phyloP scores from a whole-genome alignment of 202 grass and related monocot genomes.

The Panicum hallii region DNA sequence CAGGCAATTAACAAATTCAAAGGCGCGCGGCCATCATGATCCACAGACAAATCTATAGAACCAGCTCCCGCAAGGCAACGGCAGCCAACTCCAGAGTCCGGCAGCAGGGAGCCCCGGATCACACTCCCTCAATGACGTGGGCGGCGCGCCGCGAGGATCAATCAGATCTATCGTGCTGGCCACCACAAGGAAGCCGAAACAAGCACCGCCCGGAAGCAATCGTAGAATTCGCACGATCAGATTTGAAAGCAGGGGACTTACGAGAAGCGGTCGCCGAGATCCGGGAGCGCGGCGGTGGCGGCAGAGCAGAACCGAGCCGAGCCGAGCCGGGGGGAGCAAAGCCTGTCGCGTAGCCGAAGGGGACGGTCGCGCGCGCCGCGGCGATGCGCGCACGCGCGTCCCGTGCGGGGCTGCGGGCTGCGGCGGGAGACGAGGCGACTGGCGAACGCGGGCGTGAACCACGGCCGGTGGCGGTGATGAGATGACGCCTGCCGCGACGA shows the following conservation, averaged over 20 bases:
- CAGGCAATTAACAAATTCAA: background rate
- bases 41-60: slow-evolving; percentile 4
- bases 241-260: background rate
- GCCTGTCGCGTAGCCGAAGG: background rate
- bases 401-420: background rate
- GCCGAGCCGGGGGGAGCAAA: background rate
- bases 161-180: slow-evolving; percentile 22
- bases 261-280: background rate
- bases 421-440: background rate
- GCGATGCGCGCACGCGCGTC: background rate
- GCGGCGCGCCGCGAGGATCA: background rate
- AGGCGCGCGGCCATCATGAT: background rate
- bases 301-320: background rate
- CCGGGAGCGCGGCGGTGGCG: slow-evolving; percentile 5
- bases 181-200: background rate
- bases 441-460: too few species aligned
- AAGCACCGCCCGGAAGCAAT: background rate
- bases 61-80: background rate
- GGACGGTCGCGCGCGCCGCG: background rate
- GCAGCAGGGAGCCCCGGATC: background rate
- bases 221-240: background rate
- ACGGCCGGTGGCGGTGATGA: background rate
- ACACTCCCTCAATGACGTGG: background rate
- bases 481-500: background rate
- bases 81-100: background rate